A percentile compares a stretch with the other conserved stretches of the same genome.
These are phyloP conservation scores for Aspergillus bridgeri DNA, from an alignment of 495 filamentous ascomycete genomes.

Conservation along the genomic window DNA sequence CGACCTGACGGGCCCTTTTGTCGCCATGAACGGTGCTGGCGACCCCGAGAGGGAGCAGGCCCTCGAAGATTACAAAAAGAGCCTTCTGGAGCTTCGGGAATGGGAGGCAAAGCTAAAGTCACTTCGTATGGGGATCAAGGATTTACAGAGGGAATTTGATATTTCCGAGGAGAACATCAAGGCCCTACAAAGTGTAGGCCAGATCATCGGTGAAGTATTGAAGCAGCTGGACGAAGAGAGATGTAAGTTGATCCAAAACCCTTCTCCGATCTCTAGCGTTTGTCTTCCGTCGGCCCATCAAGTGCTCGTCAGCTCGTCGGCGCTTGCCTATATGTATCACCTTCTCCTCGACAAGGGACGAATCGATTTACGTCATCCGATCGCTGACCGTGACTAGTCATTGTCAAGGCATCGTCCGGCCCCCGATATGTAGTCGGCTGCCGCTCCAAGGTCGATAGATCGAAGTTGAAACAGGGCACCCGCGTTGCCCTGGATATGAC, in stretches of 20 bases:
- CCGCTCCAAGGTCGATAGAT: conserved; percentile 95
- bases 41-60: conserved; percentile 75
- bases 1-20: conserved; percentile 3
- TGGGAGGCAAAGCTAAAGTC: conserved; percentile 97
- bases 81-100: conserved; percentile 93
- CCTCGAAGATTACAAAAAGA: conserved; percentile 83
- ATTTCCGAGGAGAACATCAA: conserved; percentile 99
- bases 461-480: conserved; percentile 95
- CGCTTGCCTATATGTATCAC: not conserved
- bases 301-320: not conserved
- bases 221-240: conserved; percentile 99
- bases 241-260: conserved; percentile 62
- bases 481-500: conserved; percentile 99
- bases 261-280: not conserved
- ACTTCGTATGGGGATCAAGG: conserved; percentile 90
- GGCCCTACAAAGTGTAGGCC: conserved; percentile 96
- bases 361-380: not conserved
- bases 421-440: conserved; percentile 98
- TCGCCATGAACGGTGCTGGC: conserved; percentile 47
- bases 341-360: not conserved
- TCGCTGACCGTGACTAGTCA: conserved; percentile 45
- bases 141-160: conserved; percentile 89
- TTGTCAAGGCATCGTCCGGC: conserved; percentile 91
- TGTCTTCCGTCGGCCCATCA: not conserved
- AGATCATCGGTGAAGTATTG: conserved; percentile 98